Percentiles rank a stretch among this genome's conserved stretches.
Conservation (phyloP, 2,329 filamentous ascomycete genomes). For the Aspergillus unguis region DNA sequence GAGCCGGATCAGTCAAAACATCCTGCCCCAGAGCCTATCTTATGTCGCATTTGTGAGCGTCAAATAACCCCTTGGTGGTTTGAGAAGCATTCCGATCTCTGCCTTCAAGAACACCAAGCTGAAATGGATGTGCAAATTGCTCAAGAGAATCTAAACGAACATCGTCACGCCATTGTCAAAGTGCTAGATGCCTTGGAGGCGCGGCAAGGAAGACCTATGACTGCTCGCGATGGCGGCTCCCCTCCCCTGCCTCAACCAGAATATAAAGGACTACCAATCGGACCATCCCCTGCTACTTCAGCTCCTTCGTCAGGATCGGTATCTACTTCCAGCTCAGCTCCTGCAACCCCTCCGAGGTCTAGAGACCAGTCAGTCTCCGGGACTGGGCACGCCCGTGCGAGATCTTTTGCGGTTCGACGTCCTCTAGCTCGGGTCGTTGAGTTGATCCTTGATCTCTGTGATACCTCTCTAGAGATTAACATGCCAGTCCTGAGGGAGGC, state of each 20-base stretch:
- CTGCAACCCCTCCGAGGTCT: constrained; percentile 63
- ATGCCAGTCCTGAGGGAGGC: constrained; percentile 89
- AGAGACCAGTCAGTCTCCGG: constrained; percentile 64
- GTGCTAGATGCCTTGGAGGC: constrained; percentile 89
- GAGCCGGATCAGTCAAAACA: constrained; percentile 70
- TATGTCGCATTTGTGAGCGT: constrained; percentile 95
- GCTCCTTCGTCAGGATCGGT: constrained; percentile 70
- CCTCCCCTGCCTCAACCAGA: constrained; percentile 63
- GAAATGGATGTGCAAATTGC: constrained; percentile 98
- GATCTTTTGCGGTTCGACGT: constrained; percentile 86
- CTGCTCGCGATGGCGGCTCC: constrained; percentile 43
- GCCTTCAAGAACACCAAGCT: constrained; percentile 89
- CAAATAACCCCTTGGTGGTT: constrained; percentile 99
- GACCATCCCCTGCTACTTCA: constrained; percentile 64
- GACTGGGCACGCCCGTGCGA: constrained; percentile 73
- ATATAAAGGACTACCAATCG: constrained; percentile 85
- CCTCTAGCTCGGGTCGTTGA: constrained; percentile 93
- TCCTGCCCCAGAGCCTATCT: constrained; percentile 75
- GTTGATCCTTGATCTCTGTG: constrained; percentile 87
- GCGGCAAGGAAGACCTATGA: constrained; percentile 42
- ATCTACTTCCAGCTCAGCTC: constrained; percentile 67
- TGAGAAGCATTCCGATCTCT: constrained; percentile 96
- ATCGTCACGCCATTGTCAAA: constrained; percentile 90
- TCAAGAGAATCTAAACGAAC: constrained; percentile 86
- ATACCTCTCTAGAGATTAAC: constrained; percentile 92